These are phyloP conservation scores for Cymbidium sinense DNA, from an alignment of 106 monocot genomes.

Conservation along the genomic window DNA sequence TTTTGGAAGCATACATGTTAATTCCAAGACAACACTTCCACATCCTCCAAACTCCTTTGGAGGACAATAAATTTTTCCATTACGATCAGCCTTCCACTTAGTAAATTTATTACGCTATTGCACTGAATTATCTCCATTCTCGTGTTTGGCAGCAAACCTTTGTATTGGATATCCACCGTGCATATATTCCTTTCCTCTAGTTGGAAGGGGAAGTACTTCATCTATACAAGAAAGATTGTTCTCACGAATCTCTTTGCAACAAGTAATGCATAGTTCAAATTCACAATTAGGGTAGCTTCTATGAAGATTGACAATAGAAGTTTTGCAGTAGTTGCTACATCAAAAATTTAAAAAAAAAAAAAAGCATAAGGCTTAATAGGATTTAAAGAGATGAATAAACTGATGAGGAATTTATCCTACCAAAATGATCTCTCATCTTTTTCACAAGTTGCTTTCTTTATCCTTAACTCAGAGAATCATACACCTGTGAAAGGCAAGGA, in stretches of 20 bases:
- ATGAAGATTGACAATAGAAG: slow-evolving; percentile 62
- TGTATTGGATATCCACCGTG: slow-evolving; percentile 35
- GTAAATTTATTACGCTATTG: not conserved
- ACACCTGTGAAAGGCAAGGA: slow-evolving; percentile 19
- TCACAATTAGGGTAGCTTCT: slow-evolving; percentile 51
- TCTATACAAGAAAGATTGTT: slow-evolving; percentile 15
- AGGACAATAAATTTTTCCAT: slow-evolving; percentile 53
- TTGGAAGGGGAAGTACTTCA: slow-evolving; percentile 8
- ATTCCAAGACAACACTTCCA: slow-evolving; percentile 27
- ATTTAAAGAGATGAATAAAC: not conserved
- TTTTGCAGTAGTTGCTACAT: slow-evolving; percentile 57
- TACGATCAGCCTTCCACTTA: slow-evolving; percentile 27
- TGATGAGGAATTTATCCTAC: slow-evolving; percentile 18
- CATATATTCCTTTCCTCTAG: slow-evolving; percentile 38
- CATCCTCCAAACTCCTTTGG: slow-evolving; percentile 52
- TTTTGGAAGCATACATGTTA: slow-evolving; percentile 34
- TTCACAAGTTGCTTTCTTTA: slow-evolving; percentile 24
- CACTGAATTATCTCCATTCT: not conserved
- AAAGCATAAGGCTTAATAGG: not conserved
- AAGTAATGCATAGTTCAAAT: slow-evolving; percentile 68
- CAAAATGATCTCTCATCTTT: slow-evolving; percentile 64
- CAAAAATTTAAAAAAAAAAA: slow-evolving; percentile 7
- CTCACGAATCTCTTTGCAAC: slow-evolving; percentile 53
- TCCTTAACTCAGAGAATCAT: slow-evolving; percentile 13
- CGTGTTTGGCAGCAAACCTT: not conserved